Percentiles rank a stretch among this genome's conserved stretches.
phyloP scores from a whole-genome alignment of 306 rosid genomes.

The Sesbania bispinosa region DNA sequence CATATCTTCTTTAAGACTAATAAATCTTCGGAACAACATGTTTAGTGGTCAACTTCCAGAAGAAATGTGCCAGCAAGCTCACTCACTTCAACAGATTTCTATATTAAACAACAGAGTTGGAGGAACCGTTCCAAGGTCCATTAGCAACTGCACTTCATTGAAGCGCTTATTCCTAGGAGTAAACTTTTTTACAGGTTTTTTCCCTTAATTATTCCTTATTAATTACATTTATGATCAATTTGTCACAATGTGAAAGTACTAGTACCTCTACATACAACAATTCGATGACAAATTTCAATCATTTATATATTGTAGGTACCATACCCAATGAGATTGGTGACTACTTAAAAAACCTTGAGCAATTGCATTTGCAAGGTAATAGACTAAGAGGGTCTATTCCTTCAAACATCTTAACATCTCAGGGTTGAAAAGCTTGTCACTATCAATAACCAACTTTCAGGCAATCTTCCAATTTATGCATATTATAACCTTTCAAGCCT shows the following conservation, averaged over 20 bases:
- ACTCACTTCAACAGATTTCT: neutral
- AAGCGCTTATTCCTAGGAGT: neutral
- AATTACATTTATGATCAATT: no score
- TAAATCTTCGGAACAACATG: slow-evolving; percentile 14
- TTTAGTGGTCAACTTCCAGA: slow-evolving; percentile 20
- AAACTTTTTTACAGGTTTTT: slow-evolving; percentile 18
- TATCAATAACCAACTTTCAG: slow-evolving; percentile 25
- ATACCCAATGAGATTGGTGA: slow-evolving; percentile 28
- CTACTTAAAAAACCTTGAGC: neutral
- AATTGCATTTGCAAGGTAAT: neutral
- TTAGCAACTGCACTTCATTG: slow-evolving; percentile 25
- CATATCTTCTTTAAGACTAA: slow-evolving; percentile 5
- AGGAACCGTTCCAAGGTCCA: slow-evolving; percentile 23
- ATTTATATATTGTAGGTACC: slow-evolving; percentile 18
- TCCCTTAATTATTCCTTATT: no score
- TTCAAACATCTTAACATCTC: slow-evolving; percentile 20
- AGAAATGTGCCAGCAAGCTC: slow-evolving; percentile 1
- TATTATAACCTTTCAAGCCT: slow-evolving; percentile 9
- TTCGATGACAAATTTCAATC: neutral
- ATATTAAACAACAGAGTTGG: slow-evolving; percentile 5
- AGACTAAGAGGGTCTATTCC: slow-evolving; percentile 10
- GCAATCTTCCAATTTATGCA: neutral
- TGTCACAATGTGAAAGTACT: no score
- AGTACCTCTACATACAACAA: no score
- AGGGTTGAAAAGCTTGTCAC: neutral